A percentile compares a stretch with the other conserved stretches of the same genome.
phyloP scores from a whole-genome alignment of 805 yeast genomes.

The Lachancea lanzarotensis region DNA sequence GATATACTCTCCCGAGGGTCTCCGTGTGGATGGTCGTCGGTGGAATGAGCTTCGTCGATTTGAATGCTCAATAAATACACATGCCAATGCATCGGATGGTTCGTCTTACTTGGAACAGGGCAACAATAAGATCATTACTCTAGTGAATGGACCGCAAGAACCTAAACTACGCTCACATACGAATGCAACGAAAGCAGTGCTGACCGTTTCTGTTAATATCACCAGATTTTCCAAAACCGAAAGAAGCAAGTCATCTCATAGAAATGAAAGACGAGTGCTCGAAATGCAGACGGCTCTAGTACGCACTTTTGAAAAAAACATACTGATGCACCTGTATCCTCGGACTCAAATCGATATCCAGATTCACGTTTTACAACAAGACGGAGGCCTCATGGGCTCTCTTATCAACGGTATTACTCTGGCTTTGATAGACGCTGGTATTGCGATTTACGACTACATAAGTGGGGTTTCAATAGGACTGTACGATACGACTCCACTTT shows the following conservation, averaged over 20 bases:
- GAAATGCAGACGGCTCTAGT: constrained; percentile 63
- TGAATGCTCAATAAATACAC: constrained; percentile 77
- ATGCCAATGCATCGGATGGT: constrained; percentile 83
- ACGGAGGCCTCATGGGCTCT: constrained; percentile 79
- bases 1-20: constrained; percentile 91
- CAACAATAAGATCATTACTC: constrained; percentile 77
- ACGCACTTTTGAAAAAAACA: constrained; percentile 66
- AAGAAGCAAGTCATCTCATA: constrained; percentile 55
- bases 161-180: constrained; percentile 53
- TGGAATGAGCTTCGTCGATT: constrained; percentile 89
- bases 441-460: constrained; percentile 87
- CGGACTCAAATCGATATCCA: constrained; percentile 73
- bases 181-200: constrained; percentile 45
- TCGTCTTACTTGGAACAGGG: constrained; percentile 91
- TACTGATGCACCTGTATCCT: constrained; percentile 70
- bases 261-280: constrained; percentile 61
- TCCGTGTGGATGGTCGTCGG: constrained; percentile 87
- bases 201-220: constrained; percentile 59
- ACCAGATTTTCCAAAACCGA: constrained; percentile 79
- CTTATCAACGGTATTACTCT: constrained; percentile 81
- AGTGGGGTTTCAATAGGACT: constrained; percentile 75
- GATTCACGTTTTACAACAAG: constrained; percentile 76
- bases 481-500: constrained; percentile 66
- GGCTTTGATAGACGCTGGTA: constrained; percentile 91
- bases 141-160: constrained; percentile 86